These are phyloP conservation scores for Chytriomyces hyalinus DNA, from an alignment of 192 early-diverging fungal genomes.

Conservation along the genomic window DNA sequence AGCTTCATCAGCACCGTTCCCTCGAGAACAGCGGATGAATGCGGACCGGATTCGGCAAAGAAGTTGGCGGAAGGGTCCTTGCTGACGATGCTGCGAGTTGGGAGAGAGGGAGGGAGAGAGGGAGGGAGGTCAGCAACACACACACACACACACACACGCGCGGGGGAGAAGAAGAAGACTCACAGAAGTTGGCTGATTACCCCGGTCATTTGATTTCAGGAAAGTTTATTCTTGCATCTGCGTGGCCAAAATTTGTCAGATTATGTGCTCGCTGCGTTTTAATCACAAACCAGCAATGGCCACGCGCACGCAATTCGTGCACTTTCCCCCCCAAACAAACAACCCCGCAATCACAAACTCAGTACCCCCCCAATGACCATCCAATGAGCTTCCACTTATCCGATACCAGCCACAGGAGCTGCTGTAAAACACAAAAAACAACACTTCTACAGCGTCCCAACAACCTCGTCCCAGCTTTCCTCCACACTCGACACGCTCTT, in stretches of 20 bases:
- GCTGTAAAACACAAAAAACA: too few relatives aligned
- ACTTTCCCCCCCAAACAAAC: neutral
- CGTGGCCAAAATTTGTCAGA: neutral
- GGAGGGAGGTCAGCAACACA: too few relatives aligned
- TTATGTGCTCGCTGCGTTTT: neutral
- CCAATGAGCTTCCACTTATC: neutral
- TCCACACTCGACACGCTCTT: neutral
- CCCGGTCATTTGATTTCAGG: neutral
- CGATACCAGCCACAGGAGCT: too few relatives aligned
- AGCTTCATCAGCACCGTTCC: constrained; percentile 24
- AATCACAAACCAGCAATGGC: neutral
- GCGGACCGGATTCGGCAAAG: neutral
- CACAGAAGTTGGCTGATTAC: neutral
- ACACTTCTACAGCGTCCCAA: neutral
- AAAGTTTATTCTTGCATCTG: neutral
- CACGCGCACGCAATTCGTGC: neutral
- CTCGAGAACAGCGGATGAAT: neutral
- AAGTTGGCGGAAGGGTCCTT: neutral
- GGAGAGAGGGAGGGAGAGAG: neutral
- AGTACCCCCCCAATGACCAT: neutral
- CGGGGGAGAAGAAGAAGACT: neutral
- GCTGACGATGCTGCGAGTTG: neutral
- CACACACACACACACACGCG: neutral
- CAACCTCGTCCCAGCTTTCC: constrained; percentile 1
- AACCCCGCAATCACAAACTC: neutral